A percentile compares a stretch with the other conserved stretches of the same genome.
Evolutionary conservation across 495 filamentous ascomycete genomes (phyloP).

Genomic region (Aspergillus indologenus): DNA sequence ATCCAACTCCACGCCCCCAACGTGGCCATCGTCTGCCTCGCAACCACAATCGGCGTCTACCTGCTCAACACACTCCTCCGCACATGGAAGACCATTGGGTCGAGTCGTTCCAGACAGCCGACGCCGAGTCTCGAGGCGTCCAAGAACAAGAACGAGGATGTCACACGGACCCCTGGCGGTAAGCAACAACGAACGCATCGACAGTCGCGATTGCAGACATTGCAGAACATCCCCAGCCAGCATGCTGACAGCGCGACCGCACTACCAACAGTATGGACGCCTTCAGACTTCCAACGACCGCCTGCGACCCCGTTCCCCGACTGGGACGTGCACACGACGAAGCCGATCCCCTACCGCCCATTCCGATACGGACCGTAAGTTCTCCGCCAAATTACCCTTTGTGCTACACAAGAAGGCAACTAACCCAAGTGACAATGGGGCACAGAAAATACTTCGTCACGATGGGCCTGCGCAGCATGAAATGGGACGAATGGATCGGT

Average conservation of each 20-base stretch:
- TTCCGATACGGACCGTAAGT: conserved; percentile 74
- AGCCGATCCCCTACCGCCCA: conserved; percentile 79
- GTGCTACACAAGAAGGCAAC: background rate
- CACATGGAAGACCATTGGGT: conserved; percentile 24
- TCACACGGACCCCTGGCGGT: conserved; percentile 33
- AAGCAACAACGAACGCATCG: too few species aligned
- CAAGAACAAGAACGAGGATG: conserved; percentile 23
- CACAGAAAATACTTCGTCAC: conserved; percentile 65
- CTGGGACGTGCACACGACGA: conserved; percentile 70
- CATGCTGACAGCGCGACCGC: too few species aligned
- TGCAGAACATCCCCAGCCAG: too few species aligned
- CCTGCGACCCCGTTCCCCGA: conserved; percentile 61
- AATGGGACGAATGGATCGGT: conserved; percentile 81
- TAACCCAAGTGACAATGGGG: background rate
- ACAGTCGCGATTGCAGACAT: too few species aligned
- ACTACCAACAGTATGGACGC: conserved; percentile 70
- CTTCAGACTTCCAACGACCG: conserved; percentile 66
- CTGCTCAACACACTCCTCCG: conserved; percentile 19
- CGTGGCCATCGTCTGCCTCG: conserved; percentile 20
- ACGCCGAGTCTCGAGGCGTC: conserved; percentile 5
- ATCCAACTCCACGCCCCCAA: conserved; percentile 19
- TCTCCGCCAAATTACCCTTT: conserved; percentile 11
- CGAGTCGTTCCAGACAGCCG: conserved; percentile 23
- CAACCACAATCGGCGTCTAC: conserved; percentile 26
- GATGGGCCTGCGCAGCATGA: conserved; percentile 77